These are phyloP conservation scores for Coniochaeta ligniaria DNA, from an alignment of 2,329 filamentous ascomycete genomes.

Conservation along the genomic window DNA sequence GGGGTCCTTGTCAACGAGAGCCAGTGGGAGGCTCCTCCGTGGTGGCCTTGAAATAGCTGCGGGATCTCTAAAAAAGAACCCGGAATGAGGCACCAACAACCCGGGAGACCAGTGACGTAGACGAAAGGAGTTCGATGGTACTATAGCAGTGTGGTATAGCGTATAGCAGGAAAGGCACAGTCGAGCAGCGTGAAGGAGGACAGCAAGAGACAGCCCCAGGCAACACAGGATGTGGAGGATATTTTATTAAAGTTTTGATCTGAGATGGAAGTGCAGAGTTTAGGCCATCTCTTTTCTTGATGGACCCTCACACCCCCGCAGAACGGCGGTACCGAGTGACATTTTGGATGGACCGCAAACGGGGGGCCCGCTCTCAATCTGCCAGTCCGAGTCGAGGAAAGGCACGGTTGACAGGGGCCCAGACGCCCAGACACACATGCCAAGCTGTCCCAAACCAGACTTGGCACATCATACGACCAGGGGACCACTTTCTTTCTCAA, in stretches of 20 bases:
- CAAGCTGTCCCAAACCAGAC: not conserved
- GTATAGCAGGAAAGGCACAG: not conserved
- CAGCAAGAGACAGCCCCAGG: no score
- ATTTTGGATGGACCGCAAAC: not conserved
- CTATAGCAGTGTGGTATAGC: no score
- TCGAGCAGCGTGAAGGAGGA: not conserved
- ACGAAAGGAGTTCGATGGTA: no score
- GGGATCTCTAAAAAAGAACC: not conserved
- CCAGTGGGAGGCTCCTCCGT: not conserved
- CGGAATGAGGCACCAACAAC: not conserved
- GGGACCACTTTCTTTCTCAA: not conserved
- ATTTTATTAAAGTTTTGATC: conserved; percentile 2
- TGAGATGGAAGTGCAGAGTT: not conserved
- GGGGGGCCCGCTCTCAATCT: not conserved
- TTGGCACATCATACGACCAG: not conserved
- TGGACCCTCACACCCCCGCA: not conserved
- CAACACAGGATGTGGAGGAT: not conserved
- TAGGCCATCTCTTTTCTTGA: not conserved
- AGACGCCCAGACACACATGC: not conserved
- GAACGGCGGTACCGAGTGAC: not conserved
- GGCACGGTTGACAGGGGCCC: not conserved
- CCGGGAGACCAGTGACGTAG: not conserved
- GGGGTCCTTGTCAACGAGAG: not conserved
- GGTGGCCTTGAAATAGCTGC: not conserved
- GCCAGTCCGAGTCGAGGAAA: not conserved